Evolutionary conservation across 2,329 filamentous ascomycete genomes (phyloP), one percentile per base, ranked within the genome.

Genomic region (Phialocephala sp.): DNA sequence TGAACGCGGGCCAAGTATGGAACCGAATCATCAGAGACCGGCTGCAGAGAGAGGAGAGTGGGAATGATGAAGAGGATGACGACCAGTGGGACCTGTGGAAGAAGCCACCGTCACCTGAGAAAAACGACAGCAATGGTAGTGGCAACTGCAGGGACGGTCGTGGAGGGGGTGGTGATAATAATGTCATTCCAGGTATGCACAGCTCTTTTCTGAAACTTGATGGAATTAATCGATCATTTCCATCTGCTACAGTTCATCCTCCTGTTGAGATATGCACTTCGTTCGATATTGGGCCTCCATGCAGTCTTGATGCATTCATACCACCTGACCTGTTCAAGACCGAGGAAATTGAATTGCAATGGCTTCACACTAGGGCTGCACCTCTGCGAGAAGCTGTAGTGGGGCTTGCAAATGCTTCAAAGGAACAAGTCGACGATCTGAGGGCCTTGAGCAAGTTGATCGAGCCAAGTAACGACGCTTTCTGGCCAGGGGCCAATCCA

Each of bases 1-100:
- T 67, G 27, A 67, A 20, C 12, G 65, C 68, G 20, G 73, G 68
- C 27, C 66, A 69, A 32, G 70, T 72, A 12, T 75, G 72, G 73
- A 62, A 68, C 35, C 39, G 54, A 8, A 69, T 63, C 15, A 73
- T 75, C 36, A 66, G 52, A 27, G 71, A 72, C 22, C 59, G 72
- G n/a, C 24, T 70, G n/a, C 62, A 65, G 54, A 69, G 69, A 54
- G 71, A 72, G 43, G 58, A 65, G 22, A 59, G 41, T 18, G 72
- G 72, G 1, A 61, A 67, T 39, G 60, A 65, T 5, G 57, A 63
- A 37, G 54, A 62, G 8, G 69, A 72, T 61, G 69, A 72, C 54
- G 65, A 64, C 8, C 22, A 60, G 8, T 72, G 70, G 70, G 60
- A 64, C 6, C 24, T 43, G 9, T 71, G 67, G 66, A 66, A 69